Percentiles rank a stretch among this genome's conserved stretches.
phyloP scores from a whole-genome alignment of 2,329 filamentous ascomycete genomes.

The Verticillium dahliae region DNA sequence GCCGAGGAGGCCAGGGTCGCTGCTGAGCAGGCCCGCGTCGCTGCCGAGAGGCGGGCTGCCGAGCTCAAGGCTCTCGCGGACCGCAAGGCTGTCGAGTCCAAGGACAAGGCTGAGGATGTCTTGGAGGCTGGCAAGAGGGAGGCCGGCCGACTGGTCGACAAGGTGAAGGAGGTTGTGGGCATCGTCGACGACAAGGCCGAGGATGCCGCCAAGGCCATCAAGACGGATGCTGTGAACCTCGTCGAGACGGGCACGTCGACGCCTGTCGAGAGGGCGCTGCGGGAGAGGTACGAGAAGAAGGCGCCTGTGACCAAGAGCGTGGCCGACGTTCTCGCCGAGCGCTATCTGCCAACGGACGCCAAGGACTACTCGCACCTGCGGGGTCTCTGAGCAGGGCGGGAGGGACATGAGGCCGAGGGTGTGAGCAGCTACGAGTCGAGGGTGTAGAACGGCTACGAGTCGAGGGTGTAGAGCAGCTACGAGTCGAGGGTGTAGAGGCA shows the following conservation, averaged over 20 bases:
- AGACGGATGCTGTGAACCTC: constrained; percentile 17
- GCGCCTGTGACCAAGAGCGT: constrained; percentile 38
- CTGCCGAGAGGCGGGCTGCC: constrained; percentile 5
- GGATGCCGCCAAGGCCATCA: constrained; percentile 29
- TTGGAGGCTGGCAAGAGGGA: constrained; percentile 9
- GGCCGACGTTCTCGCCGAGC: constrained; percentile 46
- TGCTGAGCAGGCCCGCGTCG: constrained; percentile 5
- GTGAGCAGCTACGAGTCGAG: background rate
- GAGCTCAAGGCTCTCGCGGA: constrained; percentile 6
- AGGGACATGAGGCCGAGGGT: too few species aligned
- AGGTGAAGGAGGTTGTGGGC: constrained; percentile 20
- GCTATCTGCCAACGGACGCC: constrained; percentile 44
- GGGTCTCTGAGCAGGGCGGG: constrained; percentile 16
- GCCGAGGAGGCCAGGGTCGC: constrained; percentile 15
- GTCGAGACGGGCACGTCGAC: constrained; percentile 20
- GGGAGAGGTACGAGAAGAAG: constrained; percentile 43
- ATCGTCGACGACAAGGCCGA: constrained; percentile 27
- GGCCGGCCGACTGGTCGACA: constrained; percentile 13
- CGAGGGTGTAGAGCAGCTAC: too few species aligned
- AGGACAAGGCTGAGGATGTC: constrained; percentile 6
- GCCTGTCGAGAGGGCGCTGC: constrained; percentile 41
- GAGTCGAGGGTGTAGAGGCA: background rate
- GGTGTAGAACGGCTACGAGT: background rate
- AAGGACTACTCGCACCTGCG: constrained; percentile 37
- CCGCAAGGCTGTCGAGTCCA: constrained; percentile 7